Evolutionary conservation across 139 green algal species (phyloP).

Genomic region (Edaphochlamys debaryana): DNA sequence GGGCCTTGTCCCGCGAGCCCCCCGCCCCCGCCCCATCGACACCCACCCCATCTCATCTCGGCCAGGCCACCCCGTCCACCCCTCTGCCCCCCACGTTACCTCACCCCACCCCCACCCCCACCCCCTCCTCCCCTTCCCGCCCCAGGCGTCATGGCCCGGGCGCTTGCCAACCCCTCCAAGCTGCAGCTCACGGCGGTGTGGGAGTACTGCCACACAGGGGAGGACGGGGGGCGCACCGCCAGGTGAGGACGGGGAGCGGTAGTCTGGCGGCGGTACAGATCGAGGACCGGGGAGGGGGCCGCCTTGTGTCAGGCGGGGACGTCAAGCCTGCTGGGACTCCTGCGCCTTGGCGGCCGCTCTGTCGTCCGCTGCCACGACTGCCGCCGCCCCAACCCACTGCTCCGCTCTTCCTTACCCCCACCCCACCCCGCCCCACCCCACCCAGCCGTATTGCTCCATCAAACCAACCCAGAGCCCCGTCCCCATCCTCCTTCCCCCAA

Average conservation of each 20-base stretch:
- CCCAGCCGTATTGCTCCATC: neutral
- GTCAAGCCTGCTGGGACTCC: too few relatives aligned
- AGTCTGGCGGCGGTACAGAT: neutral
- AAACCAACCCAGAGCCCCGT: too few relatives aligned
- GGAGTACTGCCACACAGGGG: slow-evolving; percentile 43
- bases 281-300: too few relatives aligned
- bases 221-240: slow-evolving; percentile 23
- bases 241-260: neutral
- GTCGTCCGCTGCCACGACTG: neutral
- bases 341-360: too few relatives aligned
- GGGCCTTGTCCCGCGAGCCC: too few relatives aligned
- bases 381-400: too few relatives aligned
- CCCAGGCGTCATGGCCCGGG: slow-evolving; percentile 4
- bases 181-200: slow-evolving; percentile 25
- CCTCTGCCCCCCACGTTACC: neutral
- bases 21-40: too few relatives aligned
- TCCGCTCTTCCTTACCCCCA: neutral
- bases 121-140: neutral
- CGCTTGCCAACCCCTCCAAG: slow-evolving; percentile 36
- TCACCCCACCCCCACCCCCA: neutral
- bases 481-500: too few relatives aligned
- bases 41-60: neutral
- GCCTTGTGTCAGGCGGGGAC: neutral
- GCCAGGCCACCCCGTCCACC: neutral
- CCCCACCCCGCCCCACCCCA: neutral